These are phyloP conservation scores for Stachybotrys echinatus DNA, from an alignment of 2,329 filamentous ascomycete species.

Conservation along the genomic window DNA sequence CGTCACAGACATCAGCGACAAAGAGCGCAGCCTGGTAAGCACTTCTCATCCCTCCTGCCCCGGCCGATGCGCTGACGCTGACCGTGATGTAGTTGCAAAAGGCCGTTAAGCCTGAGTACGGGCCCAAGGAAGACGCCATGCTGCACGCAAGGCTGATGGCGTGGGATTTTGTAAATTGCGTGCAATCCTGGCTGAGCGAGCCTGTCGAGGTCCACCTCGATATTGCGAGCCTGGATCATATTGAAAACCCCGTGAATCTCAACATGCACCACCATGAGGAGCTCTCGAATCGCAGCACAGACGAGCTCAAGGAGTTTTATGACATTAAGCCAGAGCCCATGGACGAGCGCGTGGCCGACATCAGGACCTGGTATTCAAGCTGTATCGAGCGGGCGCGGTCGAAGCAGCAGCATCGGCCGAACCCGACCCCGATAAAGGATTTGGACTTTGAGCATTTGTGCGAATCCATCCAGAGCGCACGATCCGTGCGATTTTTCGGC, in stretches of 20 bases:
- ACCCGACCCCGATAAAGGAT: conserved; percentile 2
- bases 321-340: conserved; percentile 7
- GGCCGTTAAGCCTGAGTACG: conserved; percentile 11
- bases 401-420: too few relatives aligned
- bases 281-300: conserved; percentile 11
- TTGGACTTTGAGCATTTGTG: conserved; percentile 9
- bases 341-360: conserved; percentile 3
- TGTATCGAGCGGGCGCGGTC: conserved; percentile 8
- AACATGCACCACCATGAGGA: conserved; percentile 27
- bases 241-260: conserved; percentile 44
- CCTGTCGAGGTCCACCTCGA: conserved; percentile 28
- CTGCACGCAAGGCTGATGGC: conserved; percentile 13
- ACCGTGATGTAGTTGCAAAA: conserved; percentile 7
- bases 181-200: conserved; percentile 9
- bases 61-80: background rate
- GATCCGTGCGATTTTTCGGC: conserved; percentile 13
- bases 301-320: conserved; percentile 10
- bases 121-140: conserved; percentile 9
- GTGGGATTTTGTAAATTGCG: conserved; percentile 13
- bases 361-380: conserved; percentile 11
- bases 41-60: background rate
- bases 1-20: conserved; percentile 4
- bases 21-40: conserved; percentile 11
- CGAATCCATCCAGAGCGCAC: conserved; percentile 9
- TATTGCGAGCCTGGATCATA: conserved; percentile 28